These are phyloP conservation scores for Claviceps lovelessii DNA, from an alignment of 2,329 filamentous ascomycete genomes.

Conservation along the genomic window DNA sequence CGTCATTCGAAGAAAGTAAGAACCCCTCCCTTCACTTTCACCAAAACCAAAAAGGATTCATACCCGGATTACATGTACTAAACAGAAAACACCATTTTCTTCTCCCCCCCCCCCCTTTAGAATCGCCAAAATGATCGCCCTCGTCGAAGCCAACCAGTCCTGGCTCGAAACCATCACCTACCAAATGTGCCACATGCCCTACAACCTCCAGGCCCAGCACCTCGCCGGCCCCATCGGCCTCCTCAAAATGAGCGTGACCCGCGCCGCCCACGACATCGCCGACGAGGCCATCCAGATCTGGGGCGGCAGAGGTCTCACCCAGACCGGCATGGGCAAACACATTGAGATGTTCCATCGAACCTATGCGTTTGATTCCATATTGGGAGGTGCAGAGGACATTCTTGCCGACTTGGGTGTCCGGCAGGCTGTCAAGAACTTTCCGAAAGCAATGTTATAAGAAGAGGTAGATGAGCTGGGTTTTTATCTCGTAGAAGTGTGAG, in stretches of 20 bases:
- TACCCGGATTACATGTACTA: too few relatives aligned
- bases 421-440: slow-evolving; percentile 73
- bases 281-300: slow-evolving; percentile 79
- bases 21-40: too few relatives aligned
- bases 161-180: slow-evolving; percentile 77
- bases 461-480: neutral
- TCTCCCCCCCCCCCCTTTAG: slow-evolving; percentile 18
- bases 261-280: slow-evolving; percentile 67
- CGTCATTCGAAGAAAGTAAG: slow-evolving; percentile 65
- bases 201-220: slow-evolving; percentile 58
- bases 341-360: slow-evolving; percentile 76
- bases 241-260: slow-evolving; percentile 65
- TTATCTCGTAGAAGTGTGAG: neutral
- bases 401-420: slow-evolving; percentile 67
- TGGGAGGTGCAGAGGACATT: slow-evolving; percentile 75
- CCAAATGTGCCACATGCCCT: slow-evolving; percentile 78
- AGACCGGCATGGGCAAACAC: slow-evolving; percentile 67
- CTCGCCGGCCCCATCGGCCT: slow-evolving; percentile 71
- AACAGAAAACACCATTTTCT: too few relatives aligned
- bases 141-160: slow-evolving; percentile 67
- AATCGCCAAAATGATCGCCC: slow-evolving; percentile 75
- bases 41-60: neutral
- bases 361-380: slow-evolving; percentile 67
- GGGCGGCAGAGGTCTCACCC: slow-evolving; percentile 66
- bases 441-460: slow-evolving; percentile 64